These are phyloP conservation scores for Funneliformis caledonium DNA, from an alignment of 371 early-diverging fungal genomes.

Conservation along the genomic window DNA sequence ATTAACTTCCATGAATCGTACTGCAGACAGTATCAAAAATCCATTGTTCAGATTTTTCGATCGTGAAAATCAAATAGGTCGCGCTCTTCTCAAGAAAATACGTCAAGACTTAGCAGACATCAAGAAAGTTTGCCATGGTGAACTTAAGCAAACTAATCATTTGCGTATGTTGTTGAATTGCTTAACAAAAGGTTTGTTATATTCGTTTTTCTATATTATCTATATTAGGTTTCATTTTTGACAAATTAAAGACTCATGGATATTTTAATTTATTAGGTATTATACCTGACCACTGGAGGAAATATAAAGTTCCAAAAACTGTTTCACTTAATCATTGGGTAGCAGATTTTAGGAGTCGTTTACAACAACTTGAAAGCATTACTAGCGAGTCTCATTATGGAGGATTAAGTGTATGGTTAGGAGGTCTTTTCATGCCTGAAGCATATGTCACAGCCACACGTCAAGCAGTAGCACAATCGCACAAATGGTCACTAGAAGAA, in stretches of 20 bases:
- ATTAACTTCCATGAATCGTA: slow-evolving; percentile 51
- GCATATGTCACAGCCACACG: slow-evolving; percentile 92
- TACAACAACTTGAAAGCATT: slow-evolving; percentile 68
- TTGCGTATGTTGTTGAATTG: slow-evolving; percentile 70
- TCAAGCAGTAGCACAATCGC: slow-evolving; percentile 80
- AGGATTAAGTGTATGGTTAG: slow-evolving; percentile 72
- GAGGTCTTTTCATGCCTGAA: slow-evolving; percentile 90
- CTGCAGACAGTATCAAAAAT: slow-evolving; percentile 56
- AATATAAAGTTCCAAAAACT: slow-evolving; percentile 72
- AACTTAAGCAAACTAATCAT: slow-evolving; percentile 87
- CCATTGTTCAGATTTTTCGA: slow-evolving; percentile 87
- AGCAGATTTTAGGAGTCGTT: slow-evolving; percentile 70
- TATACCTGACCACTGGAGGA: slow-evolving; percentile 82
- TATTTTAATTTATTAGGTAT: slow-evolving; percentile 33
- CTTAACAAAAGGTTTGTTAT: slow-evolving; percentile 64
- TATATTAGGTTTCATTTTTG: not conserved
- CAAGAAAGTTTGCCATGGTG: slow-evolving; percentile 71
- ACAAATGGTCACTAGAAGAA: slow-evolving; percentile 72
- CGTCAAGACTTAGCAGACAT: slow-evolving; percentile 71
- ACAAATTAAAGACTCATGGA: not conserved
- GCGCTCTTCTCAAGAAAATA: slow-evolving; percentile 63
- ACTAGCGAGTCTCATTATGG: slow-evolving; percentile 52
- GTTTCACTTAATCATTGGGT: slow-evolving; percentile 74
- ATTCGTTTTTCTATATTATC: not conserved
- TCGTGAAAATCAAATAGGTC: slow-evolving; percentile 75